Evolutionary conservation across 1,139 yeast genomes (phyloP).

Genomic region (Saccharomycopsis hybrid): DNA sequence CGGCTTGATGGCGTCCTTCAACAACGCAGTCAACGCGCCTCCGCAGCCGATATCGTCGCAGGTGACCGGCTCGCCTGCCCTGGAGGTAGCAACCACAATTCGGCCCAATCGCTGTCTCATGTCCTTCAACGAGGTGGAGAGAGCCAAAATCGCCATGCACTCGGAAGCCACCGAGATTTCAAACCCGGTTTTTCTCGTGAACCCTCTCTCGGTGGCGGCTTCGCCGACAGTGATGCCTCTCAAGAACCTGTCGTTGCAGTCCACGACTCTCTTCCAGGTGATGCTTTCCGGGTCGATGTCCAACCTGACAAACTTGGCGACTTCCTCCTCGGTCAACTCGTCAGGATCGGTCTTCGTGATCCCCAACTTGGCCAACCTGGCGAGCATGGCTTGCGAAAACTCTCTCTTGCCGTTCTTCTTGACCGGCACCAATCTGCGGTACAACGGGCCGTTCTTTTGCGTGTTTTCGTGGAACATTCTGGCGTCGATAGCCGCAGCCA

Average conservation of each 20-base stretch:
- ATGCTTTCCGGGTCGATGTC: constrained; percentile 92
- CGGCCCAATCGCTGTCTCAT: constrained; percentile 86
- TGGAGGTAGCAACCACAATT: constrained; percentile 84
- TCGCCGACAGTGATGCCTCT: constrained; percentile 90
- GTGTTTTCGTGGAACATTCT: constrained; percentile 95
- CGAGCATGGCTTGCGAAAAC: constrained; percentile 73
- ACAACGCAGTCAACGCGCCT: constrained; percentile 91
- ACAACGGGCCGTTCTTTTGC: constrained; percentile 80
- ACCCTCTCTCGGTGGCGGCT: constrained; percentile 93
- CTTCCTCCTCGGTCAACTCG: constrained; percentile 75
- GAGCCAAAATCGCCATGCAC: constrained; percentile 96
- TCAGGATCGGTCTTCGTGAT: constrained; percentile 77
- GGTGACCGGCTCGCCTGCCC: constrained; percentile 81
- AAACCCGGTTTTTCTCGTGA: constrained; percentile 84
- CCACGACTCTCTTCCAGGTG: constrained; percentile 96
- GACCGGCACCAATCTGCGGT: constrained; percentile 80
- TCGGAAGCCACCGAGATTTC: constrained; percentile 97
- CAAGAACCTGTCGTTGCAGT: constrained; percentile 88
- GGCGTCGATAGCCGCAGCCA: constrained; percentile 97
- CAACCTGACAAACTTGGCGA: constrained; percentile 68
- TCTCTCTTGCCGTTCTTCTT: constrained; percentile 70
- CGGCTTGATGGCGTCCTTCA: constrained; percentile 97
- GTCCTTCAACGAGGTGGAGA: constrained; percentile 73
- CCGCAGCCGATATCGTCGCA: constrained; percentile 97
- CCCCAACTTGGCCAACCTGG: constrained; percentile 74